Base-by-base conservation (phyloP, 331 rosid species). In the Cydonia oblonga region DNA sequence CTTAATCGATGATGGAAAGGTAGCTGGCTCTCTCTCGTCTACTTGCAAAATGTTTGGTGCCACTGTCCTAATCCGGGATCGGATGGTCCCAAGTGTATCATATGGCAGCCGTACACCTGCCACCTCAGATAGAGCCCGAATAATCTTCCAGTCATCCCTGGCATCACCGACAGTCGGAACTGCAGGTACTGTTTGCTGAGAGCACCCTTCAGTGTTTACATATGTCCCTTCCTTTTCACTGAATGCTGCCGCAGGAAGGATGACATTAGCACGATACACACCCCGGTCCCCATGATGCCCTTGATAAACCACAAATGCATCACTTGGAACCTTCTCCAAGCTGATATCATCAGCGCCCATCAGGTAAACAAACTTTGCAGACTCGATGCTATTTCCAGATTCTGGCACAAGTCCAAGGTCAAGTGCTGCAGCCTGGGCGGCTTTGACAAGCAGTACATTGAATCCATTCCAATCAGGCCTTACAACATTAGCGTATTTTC, bases 181-280 rank as follows among this genome's bases (percentile, higher is more conserved):
- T 49, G 97, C 97, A 70, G 98, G 98, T 80, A 92, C 38, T 40
- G 98, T 95, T 79, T 86, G 96, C 80, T 91, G 98, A 24, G 90
- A 6, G 77, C 90, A 91, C 44, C 98, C 98, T 78, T 95, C 98
- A 0, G 97, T 95, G 66, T 95, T 95, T 76, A 86, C 96, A 24
- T 89, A 95, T n/a, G 88, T 95, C 22, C 96, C 98, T 79, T 95
- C 98, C 84, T 95, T 95, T 87, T 95, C 98, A 52, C 96, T 95
- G 84, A 95, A 91, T 38, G 98, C 98, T 32, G 96, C 78, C 19
- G 96, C 87, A 2, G 98, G 98, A 62, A 95, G 84, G 72, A 95
- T 83, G 78, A 91, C 86, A 25, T 89, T 90, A 5, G 99, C 97
- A 1, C 96, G 97, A 76, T 95, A 95, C 51, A 95, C 99, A 64